phyloP scores from a whole-genome alignment of 1,284 basidiomycete genomes.

The Somion occarium region DNA sequence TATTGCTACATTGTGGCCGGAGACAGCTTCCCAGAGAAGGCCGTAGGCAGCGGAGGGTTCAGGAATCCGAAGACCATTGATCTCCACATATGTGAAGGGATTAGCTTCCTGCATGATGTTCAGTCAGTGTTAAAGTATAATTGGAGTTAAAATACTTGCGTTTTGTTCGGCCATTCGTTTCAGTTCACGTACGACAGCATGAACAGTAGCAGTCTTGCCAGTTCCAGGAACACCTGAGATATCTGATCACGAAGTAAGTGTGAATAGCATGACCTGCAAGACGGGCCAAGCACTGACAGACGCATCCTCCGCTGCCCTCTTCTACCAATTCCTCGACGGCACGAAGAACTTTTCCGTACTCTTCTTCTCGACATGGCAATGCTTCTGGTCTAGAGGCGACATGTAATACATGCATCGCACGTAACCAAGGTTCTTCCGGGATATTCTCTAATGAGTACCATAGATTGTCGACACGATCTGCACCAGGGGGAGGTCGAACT shows the following conservation, averaged over 20 bases:
- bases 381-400: conserved; percentile 91
- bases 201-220: conserved; percentile 97
- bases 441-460: conserved; percentile 40
- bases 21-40: conserved; percentile 86
- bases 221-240: conserved; percentile 98
- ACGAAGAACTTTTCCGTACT: conserved; percentile 76
- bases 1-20: conserved; percentile 59
- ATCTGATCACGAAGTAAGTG: conserved; percentile 45
- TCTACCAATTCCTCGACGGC: conserved; percentile 86
- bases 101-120: conserved; percentile 66
- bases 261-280: too few species aligned
- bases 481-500: conserved; percentile 33
- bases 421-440: conserved; percentile 73
- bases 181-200: conserved; percentile 84
- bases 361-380: conserved; percentile 87
- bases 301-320: conserved; percentile 90
- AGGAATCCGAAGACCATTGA: conserved; percentile 93
- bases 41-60: conserved; percentile 87
- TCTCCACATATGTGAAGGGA: conserved; percentile 96
- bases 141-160: conserved; percentile 36
- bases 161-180: conserved; percentile 81
- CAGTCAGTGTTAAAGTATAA: neutral
- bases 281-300: too few species aligned
- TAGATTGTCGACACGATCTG: conserved; percentile 26
- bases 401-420: conserved; percentile 87